Base-by-base conservation (phyloP, 2,329 filamentous ascomycete species). In the Didymella sp. region DNA sequence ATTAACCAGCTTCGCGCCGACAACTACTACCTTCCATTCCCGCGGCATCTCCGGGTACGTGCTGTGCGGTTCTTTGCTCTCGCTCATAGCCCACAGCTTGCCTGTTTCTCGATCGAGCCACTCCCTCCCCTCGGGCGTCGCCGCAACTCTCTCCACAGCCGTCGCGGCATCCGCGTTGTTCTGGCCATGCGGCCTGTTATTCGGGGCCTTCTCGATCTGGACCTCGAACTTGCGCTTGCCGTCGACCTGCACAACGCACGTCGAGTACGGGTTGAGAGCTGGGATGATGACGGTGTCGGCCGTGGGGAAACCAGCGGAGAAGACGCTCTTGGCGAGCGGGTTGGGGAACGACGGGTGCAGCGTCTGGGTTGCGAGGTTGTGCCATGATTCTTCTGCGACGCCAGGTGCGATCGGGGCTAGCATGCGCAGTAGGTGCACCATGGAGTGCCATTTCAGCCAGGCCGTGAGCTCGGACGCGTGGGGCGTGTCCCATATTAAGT, bases 341-440 rank as follows among this genome's bases (percentile, higher is more conserved):
- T 9, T 11, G 24, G 67, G 24, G 28, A 12, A 1, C 8, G 8
- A 2, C 30, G 50, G 63, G n/a, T 51, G 48, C 11, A n/a, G 21
- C 12, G 35, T 45, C 22, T 53, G n/a, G 2, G 69, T 19, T n/a
- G 68, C 49, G 3, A 93, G 80, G 2, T 84, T 67, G 59, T 84
- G 81, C 90, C 90, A 96, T 73, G 87, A 90, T 77, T 96, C 91
- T 65, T 94, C 91, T 1, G 91, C 84, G 57, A 95, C 86, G 0
- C 89, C 90, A 0, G 92, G 92, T 0, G 90, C 86, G 49, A 96
- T 86, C 4, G 92, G 92, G 0, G 91, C 89, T 65, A 93, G 80
- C 78, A 96, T 85, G 46, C 86, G 85, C 37, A 94, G 73, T 8
- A 96, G 82, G 3, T 81, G 78, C 1, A 81, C 80, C 1, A 81